Evolutionary conservation across 2,329 filamentous ascomycete genomes (phyloP), one percentile per base, ranked within the genome.

Genomic region (Pseudogymnoascus sp.): DNA sequence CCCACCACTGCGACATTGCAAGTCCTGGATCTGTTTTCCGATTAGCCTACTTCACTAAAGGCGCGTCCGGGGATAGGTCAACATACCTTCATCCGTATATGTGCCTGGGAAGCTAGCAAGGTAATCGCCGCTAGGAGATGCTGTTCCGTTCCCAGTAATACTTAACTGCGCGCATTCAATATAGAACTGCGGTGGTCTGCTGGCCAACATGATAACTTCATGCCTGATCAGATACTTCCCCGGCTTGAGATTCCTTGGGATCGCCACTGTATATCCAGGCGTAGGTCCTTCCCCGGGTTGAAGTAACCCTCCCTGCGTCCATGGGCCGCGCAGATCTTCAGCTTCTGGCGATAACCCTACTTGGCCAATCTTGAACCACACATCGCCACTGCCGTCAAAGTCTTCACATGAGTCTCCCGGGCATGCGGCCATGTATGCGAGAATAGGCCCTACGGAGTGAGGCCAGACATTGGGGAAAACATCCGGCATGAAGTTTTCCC

Each of bases 291-390:
- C 41, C 8, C 23, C 41, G n/a, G 41, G 41, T 18, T 52, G 41
- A 15, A 59, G 57, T 33, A 58, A 41, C 38, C n/a, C 38, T 19
- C 26, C 55, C 15, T 63, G 60, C 21, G 23, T 7, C 62, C 60
- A 63, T 13, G 60, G 57, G 6, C 34, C 58, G 13, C 39, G 28
- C 5, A 62, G 12, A 37, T 62, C 59, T 38, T 5, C 38, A 15
- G 60, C 60, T 13, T 39, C 58, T 13, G 60, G 48, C 15, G 28
- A 30, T 19, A 63, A 26, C n/a, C 62, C 60, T 13, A 45, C 55
- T 23, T 62, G 52, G 2, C 21, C 60, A 26, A 63, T 63, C 60
- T 63, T 63, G 37, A 63, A 63, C 62, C 62, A 63, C 5, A 63
- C 52, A 33, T 30, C 60, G 15, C 60, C 62, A 15, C 57, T 45